phyloP scores from a whole-genome alignment of 257 asterid genomes.

The Euphrasia confusa region DNA sequence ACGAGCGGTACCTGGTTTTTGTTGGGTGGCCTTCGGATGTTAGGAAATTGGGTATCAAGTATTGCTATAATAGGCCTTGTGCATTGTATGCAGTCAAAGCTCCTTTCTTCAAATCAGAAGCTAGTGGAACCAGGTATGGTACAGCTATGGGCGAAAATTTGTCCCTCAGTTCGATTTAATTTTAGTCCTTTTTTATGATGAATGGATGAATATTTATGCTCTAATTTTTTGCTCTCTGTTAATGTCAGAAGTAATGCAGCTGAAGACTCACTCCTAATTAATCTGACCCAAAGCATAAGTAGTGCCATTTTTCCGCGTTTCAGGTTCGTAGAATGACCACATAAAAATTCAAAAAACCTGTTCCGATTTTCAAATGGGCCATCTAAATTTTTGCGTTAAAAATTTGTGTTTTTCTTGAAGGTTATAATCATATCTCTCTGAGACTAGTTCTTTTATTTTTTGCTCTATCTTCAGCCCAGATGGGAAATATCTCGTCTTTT shows the following conservation, averaged over 20 bases:
- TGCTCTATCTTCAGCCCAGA: slow-evolving; percentile 60
- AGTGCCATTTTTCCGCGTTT: slow-evolving; percentile 85
- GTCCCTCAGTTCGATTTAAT: background rate
- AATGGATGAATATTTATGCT: slow-evolving; percentile 13
- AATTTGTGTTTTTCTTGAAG: background rate
- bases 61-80: slow-evolving; percentile 84
- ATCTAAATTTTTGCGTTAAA: slow-evolving; percentile 7
- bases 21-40: slow-evolving; percentile 88
- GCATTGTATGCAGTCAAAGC: slow-evolving; percentile 73
- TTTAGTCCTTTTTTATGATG: slow-evolving; percentile 12
- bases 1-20: slow-evolving; percentile 53
- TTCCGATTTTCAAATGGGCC: background rate
- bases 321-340: slow-evolving; percentile 42
- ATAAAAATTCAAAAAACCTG: background rate
- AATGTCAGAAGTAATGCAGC: slow-evolving; percentile 40
- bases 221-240: slow-evolving; percentile 18
- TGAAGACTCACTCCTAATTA: slow-evolving; percentile 35
- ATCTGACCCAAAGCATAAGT: slow-evolving; percentile 58
- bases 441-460: background rate
- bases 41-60: slow-evolving; percentile 79
- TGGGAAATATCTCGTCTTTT: slow-evolving; percentile 66
- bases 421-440: slow-evolving; percentile 4
- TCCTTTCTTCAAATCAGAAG: slow-evolving; percentile 45
- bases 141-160: slow-evolving; percentile 8
- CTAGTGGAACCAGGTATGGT: slow-evolving; percentile 35